These are phyloP conservation scores for Chytriomyces sp. DNA, from an alignment of 192 early-diverging fungal genomes.

Conservation along the genomic window DNA sequence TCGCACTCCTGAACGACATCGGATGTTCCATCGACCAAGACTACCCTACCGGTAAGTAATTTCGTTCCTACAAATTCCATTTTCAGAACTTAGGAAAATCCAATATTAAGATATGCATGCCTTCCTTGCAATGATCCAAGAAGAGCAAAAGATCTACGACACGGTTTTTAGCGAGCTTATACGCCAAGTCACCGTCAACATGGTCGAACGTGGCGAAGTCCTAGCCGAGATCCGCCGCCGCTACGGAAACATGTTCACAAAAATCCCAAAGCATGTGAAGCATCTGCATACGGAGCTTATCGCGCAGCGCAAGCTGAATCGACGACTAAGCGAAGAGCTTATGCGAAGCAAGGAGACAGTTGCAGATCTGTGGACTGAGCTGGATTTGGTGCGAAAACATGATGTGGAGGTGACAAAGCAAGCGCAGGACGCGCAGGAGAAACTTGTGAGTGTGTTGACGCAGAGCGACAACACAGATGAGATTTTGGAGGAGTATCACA, in stretches of 20 bases:
- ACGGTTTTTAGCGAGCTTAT: conserved; percentile 59
- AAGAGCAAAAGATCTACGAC: conserved; percentile 67
- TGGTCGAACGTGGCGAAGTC: conserved; percentile 64
- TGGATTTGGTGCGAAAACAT: conserved; percentile 57
- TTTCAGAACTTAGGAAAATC: no score
- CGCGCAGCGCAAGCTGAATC: conserved; percentile 57
- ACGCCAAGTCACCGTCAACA: conserved; percentile 62
- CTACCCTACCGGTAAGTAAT: conserved; percentile 49
- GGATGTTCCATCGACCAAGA: conserved; percentile 47
- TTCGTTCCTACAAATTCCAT: background rate
- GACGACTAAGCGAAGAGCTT: conserved; percentile 55
- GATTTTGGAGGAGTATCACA: conserved; percentile 61
- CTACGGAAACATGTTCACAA: conserved; percentile 62
- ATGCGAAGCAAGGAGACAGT: conserved; percentile 51
- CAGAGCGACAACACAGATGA: conserved; percentile 59
- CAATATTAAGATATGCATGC: conserved; percentile 64
- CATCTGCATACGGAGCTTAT: conserved; percentile 62
- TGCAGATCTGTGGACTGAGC: conserved; percentile 44
- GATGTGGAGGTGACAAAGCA: conserved; percentile 55
- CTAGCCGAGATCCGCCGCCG: conserved; percentile 56
- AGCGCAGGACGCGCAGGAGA: conserved; percentile 58
- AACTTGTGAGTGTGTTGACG: conserved; percentile 53
- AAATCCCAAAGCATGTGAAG: conserved; percentile 56
- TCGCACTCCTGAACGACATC: conserved; percentile 46
- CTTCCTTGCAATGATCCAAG: conserved; percentile 55